Evolutionary conservation across 352 stramenopile species (phyloP).

Genomic region (Pseudoperonospora humuli): DNA sequence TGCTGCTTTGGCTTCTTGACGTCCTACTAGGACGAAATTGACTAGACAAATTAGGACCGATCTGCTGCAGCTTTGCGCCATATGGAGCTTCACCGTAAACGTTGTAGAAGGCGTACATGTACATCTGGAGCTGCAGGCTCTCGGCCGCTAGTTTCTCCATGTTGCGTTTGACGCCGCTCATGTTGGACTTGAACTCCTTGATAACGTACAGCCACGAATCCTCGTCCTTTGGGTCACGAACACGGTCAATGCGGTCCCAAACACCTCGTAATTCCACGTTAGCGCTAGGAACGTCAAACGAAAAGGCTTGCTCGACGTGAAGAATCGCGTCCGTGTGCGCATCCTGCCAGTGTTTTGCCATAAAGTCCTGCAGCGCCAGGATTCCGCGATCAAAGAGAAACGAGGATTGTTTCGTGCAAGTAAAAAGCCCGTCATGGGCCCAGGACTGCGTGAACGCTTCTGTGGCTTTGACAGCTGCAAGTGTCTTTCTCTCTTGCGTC

Average conservation of each 20-base stretch:
- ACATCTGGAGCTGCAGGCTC: conserved; percentile 80
- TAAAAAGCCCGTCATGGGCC: conserved; percentile 32
- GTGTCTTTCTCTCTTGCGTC: conserved; percentile 8
- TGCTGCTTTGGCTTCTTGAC: conserved; percentile 3
- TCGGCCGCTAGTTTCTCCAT: conserved; percentile 42
- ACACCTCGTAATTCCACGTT: conserved; percentile 57
- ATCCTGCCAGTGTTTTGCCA: conserved; percentile 25
- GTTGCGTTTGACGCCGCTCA: conserved; percentile 41
- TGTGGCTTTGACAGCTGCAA: conserved; percentile 12
- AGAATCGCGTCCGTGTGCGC: conserved; percentile 27
- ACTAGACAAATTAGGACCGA: conserved; percentile 38
- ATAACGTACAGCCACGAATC: conserved; percentile 32
- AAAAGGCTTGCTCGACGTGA: conserved; percentile 58
- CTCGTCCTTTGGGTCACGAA: conserved; percentile 1
- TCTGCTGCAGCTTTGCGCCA: conserved; percentile 53
- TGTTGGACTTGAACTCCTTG: conserved; percentile 82
- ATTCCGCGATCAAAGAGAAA: conserved; percentile 32
- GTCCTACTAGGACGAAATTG: conserved; percentile 8
- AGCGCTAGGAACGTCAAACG: conserved; percentile 35
- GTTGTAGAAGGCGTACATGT: conserved; percentile 68
- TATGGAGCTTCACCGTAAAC: conserved; percentile 44
- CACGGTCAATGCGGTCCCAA: conserved; percentile 67
- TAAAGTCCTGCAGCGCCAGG: conserved; percentile 37
- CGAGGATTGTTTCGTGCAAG: conserved; percentile 24
- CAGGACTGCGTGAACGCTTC: conserved; percentile 24